Base-by-base conservation (phyloP, 164 flowering plant genomes). In the Pachysandra terminalis region DNA sequence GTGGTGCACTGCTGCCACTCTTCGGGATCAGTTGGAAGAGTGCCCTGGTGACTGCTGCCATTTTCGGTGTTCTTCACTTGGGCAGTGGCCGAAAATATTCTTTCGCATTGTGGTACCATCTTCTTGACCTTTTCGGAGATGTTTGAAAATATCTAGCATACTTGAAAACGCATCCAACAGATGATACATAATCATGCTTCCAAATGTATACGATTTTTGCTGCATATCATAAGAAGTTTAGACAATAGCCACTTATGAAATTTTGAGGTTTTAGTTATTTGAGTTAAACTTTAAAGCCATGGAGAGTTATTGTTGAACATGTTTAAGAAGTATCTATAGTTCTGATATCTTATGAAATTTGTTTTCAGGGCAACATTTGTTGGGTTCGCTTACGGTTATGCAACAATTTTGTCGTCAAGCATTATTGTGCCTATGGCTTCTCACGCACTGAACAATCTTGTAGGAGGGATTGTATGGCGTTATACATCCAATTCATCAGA, bases 291-390 rank as follows among this genome's bases (percentile, higher is more conserved):
- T 10, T 10, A 45, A 5, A 45, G 51, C 1, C 9, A 5, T 12
- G 15, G 17, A 45, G 15, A 45, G 16, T 13, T 45, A 10, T 12
- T 12, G 6, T 45, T 10, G 51, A 17, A n/a, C n/a, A n/a, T 17
- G 32, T 19, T 17, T 21, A 22, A 61, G n/a, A n/a, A n/a, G 52
- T 9, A 16, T 23, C 52, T 23, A 40, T 24, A 1, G 16, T 19
- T n/a, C 56, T 15, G 26, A 23, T 28, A 15, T 40, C 64, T n/a
- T 19, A 5, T 56, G 5, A 59, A 53, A 67, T 62, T 26, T 25
- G 28, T 59, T 59, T 70, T n/a, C 87, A 94, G 98, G 97, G 98
- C 97, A 57, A 83, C 93, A 35, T 81, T 90, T 77, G 96, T 91
- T 25, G 97, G 97, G 49, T 23, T 90, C 27, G 75, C 78, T 8